These are phyloP conservation scores for Metarhizium humberi DNA, from an alignment of 2,329 filamentous ascomycete species.

Conservation along the genomic window DNA sequence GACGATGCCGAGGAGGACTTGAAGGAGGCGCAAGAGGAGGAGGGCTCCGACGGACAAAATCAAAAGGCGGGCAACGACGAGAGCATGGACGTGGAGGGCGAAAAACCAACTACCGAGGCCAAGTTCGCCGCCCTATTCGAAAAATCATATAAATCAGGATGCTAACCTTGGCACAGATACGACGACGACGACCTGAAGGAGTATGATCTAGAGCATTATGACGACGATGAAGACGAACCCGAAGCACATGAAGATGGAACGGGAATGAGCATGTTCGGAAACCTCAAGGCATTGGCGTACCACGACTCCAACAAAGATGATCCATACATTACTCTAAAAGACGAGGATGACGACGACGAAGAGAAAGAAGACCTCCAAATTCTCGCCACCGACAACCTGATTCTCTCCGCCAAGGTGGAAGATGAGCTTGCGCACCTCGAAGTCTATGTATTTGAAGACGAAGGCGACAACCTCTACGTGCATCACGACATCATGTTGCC, in stretches of 20 bases:
- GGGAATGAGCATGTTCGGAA: constrained; percentile 87
- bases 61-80: constrained; percentile 22
- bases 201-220: constrained; percentile 93
- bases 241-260: constrained; percentile 43
- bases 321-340: constrained; percentile 86
- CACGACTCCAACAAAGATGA: constrained; percentile 92
- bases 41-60: constrained; percentile 14
- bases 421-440: constrained; percentile 95
- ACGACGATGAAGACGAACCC: constrained; percentile 60
- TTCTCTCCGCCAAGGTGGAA: constrained; percentile 88
- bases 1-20: constrained; percentile 88
- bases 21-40: constrained; percentile 52
- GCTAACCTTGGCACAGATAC: constrained; percentile 29
- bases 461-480: constrained; percentile 92
- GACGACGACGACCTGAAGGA: constrained; percentile 87
- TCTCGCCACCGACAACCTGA: constrained; percentile 81
- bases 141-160: background rate
- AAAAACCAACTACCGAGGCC: background rate
- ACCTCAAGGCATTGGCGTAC: constrained; percentile 86
- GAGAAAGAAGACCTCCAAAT: constrained; percentile 93
- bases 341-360: constrained; percentile 68
- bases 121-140: constrained; percentile 3
- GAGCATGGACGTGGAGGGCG: constrained; percentile 20
- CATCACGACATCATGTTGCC: constrained; percentile 99
- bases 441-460: constrained; percentile 95